Conservation (phyloP, 2,329 filamentous ascomycete species). For the Paraconiothyrium brasiliense region DNA sequence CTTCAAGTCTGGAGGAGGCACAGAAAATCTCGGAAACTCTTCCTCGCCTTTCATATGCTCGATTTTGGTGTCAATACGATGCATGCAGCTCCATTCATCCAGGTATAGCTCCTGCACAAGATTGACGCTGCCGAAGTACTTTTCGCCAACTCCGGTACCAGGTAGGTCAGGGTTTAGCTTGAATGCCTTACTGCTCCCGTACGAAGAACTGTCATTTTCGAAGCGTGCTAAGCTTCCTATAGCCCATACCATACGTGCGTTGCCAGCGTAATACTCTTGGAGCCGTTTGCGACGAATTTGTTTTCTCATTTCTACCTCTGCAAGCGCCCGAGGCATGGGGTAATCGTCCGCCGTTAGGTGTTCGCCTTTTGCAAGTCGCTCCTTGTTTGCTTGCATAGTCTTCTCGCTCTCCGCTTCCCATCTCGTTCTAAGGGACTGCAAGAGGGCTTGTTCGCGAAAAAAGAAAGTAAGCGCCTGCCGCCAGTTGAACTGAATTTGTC, state of each 20-base stretch:
- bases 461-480: conserved; percentile 38
- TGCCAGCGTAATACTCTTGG: conserved; percentile 30
- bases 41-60: conserved; percentile 27
- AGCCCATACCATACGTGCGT: conserved; percentile 45
- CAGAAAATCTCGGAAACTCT: conserved; percentile 11
- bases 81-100: conserved; percentile 46
- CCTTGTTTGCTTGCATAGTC: conserved; percentile 23
- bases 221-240: conserved; percentile 37
- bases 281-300: conserved; percentile 36
- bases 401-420: conserved; percentile 22
- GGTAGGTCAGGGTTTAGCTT: conserved; percentile 37
- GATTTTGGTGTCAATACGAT: conserved; percentile 40
- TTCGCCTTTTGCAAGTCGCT: conserved; percentile 24
- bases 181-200: conserved; percentile 22
- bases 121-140: conserved; percentile 40
- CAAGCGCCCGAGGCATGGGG: conserved; percentile 23
- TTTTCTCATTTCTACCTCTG: conserved; percentile 32
- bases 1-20: conserved; percentile 13
- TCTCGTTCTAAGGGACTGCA: conserved; percentile 19
- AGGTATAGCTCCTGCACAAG: conserved; percentile 42
- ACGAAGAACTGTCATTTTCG: conserved; percentile 27
- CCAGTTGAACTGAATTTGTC: conserved; percentile 41
- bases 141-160: conserved; percentile 41
- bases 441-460: conserved; percentile 41
- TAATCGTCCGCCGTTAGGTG: conserved; percentile 25